These are phyloP conservation scores for Geranium brycei DNA, from an alignment of 345 rosid species.

Conservation along the genomic window DNA sequence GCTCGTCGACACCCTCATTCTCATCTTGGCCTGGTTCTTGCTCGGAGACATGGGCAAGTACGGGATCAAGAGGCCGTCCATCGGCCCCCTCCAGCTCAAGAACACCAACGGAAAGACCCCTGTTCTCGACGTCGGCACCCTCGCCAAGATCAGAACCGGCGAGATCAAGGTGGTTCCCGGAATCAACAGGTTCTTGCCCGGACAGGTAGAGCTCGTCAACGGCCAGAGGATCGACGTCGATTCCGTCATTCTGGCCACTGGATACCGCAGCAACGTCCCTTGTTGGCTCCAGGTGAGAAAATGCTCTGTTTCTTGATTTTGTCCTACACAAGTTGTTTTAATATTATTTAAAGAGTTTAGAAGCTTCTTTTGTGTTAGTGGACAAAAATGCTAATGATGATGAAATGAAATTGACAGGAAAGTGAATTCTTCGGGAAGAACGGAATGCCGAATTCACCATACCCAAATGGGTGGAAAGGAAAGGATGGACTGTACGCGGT, in stretches of 20 bases:
- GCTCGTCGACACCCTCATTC: slow-evolving; percentile 55
- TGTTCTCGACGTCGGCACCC: slow-evolving; percentile 67
- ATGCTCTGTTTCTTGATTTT: slow-evolving; percentile 1
- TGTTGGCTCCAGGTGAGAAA: slow-evolving; percentile 61
- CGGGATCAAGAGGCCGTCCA: slow-evolving; percentile 52
- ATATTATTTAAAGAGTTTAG: background rate
- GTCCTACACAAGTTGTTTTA: background rate
- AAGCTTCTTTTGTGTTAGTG: background rate
- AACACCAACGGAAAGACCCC: slow-evolving; percentile 56
- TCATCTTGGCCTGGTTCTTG: slow-evolving; percentile 38
- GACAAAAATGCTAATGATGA: slow-evolving; percentile 12
- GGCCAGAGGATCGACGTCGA: slow-evolving; percentile 45
- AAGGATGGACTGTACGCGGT: slow-evolving; percentile 70
- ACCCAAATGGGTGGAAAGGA: slow-evolving; percentile 87
- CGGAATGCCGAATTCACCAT: slow-evolving; percentile 48
- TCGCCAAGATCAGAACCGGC: slow-evolving; percentile 55
- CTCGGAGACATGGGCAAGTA: slow-evolving; percentile 44
- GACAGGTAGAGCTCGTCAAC: slow-evolving; percentile 47
- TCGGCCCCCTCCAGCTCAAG: slow-evolving; percentile 63
- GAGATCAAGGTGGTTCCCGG: slow-evolving; percentile 60
- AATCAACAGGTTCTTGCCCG: slow-evolving; percentile 39
- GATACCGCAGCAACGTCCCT: slow-evolving; percentile 50
- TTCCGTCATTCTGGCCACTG: slow-evolving; percentile 60
- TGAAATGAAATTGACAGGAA: slow-evolving; percentile 32
- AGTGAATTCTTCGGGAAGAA: slow-evolving; percentile 64